Percentiles rank a stretch among this genome's conserved stretches.
Evolutionary conservation across 768 basidiomycete species (phyloP).

Genomic region (Suillus discolor): DNA sequence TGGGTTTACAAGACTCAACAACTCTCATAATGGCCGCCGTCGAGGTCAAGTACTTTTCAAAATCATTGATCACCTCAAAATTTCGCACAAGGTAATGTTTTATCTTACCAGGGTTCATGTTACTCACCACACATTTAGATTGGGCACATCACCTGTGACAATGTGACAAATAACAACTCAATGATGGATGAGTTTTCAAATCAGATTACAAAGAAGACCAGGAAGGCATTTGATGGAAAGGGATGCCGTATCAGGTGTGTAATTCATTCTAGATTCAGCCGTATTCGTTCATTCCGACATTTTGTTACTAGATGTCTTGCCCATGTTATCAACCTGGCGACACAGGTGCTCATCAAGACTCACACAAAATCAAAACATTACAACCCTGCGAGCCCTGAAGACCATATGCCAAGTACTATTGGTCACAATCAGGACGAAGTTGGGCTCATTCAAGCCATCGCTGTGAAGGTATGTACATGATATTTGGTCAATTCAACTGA

Average conservation of each 20-base stretch:
- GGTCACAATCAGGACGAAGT: conserved; percentile 20
- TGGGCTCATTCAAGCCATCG: conserved; percentile 16
- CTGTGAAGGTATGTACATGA: too few relatives aligned
- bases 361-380: conserved; percentile 29
- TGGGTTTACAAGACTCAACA: conserved; percentile 40
- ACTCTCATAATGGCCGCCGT: conserved; percentile 35
- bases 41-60: conserved; percentile 36
- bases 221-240: neutral
- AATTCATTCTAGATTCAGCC: neutral
- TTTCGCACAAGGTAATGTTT: neutral
- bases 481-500: conserved; percentile 7
- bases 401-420: neutral
- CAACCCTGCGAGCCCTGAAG: conserved; percentile 23
- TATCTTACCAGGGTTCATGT: neutral
- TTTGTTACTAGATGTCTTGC: conserved; percentile 29
- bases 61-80: neutral
- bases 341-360: conserved; percentile 28
- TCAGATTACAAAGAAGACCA: neutral
- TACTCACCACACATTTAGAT: neutral
- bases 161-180: conserved; percentile 7
- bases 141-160: conserved; percentile 29
- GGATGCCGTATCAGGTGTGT: conserved; percentile 13
- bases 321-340: conserved; percentile 37
- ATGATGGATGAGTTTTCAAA: neutral
- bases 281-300: neutral